Percentiles rank a stretch among this genome's conserved stretches.
These are phyloP conservation scores for Mucor sp. DNA, from an alignment of 371 early-diverging fungal species.

Conservation along the genomic window DNA sequence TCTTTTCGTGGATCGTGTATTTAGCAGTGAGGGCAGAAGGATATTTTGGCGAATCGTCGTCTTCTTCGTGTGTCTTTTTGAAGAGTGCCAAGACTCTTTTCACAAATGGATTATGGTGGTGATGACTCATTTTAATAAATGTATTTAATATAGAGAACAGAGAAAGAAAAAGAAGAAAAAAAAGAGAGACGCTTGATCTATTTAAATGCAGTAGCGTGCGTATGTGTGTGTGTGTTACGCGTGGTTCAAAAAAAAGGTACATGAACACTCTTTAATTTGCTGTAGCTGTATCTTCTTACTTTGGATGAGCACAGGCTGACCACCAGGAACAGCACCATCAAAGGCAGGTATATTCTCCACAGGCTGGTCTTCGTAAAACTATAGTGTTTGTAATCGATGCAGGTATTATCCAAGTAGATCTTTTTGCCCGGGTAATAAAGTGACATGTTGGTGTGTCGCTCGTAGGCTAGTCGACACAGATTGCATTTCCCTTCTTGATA, in stretches of 20 bases:
- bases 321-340: neutral
- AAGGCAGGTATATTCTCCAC: neutral
- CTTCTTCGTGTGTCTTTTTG: slow-evolving; percentile 43
- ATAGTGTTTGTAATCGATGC: slow-evolving; percentile 1
- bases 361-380: neutral
- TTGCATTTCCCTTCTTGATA: slow-evolving; percentile 5
- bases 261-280: neutral
- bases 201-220: neutral
- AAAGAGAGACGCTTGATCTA: neutral
- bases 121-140: slow-evolving; percentile 1
- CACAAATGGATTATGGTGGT: slow-evolving; percentile 30
- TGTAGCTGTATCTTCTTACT: neutral
- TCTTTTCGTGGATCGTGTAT: slow-evolving; percentile 47
- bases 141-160: neutral
- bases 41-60: slow-evolving; percentile 30
- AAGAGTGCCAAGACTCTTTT: slow-evolving; percentile 41
- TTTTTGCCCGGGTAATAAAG: slow-evolving; percentile 36
- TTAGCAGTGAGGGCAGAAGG: slow-evolving; percentile 42
- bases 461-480: slow-evolving; percentile 11
- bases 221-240: neutral
- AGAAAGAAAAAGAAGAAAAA: neutral
- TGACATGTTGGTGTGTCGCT: slow-evolving; percentile 20
- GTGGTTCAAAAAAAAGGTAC: neutral
- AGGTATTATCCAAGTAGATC: slow-evolving; percentile 11
- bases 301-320: neutral